A percentile compares a stretch with the other conserved stretches of the same genome.
phyloP scores from a whole-genome alignment of 805 yeast species.

The Saccharomycopsis fibuligera region DNA sequence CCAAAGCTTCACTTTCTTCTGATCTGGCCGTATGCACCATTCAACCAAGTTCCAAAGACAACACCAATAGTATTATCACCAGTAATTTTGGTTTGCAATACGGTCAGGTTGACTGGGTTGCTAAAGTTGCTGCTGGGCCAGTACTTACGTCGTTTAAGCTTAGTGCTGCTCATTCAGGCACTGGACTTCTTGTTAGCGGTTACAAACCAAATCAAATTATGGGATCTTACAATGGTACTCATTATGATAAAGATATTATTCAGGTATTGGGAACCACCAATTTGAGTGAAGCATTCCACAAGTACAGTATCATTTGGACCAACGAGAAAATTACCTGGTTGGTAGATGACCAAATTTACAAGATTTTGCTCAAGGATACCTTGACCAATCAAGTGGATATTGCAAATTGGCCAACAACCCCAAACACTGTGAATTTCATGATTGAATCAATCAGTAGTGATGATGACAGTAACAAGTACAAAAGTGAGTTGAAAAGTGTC shows the following conservation, averaged over 20 bases:
- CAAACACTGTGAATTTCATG: slow-evolving; percentile 19
- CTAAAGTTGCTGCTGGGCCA: slow-evolving; percentile 12
- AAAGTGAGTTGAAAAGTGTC: slow-evolving; percentile 5
- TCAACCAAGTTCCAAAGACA: too few relatives aligned
- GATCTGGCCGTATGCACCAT: too few relatives aligned
- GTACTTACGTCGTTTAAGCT: slow-evolving; percentile 15
- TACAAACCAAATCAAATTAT: slow-evolving; percentile 7
- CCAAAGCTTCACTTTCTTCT: background rate
- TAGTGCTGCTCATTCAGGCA: slow-evolving; percentile 16
- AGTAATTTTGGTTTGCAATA: slow-evolving; percentile 14
- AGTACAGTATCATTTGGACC: slow-evolving; percentile 13
- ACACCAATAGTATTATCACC: too few relatives aligned
- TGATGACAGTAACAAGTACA: background rate
- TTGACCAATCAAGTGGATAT: slow-evolving; percentile 18
- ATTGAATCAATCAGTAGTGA: slow-evolving; percentile 11
- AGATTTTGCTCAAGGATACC: background rate
- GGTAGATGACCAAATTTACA: slow-evolving; percentile 26
- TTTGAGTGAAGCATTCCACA: slow-evolving; percentile 13
- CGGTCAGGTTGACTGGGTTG: slow-evolving; percentile 14
- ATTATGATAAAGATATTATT: slow-evolving; percentile 12
- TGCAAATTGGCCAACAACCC: slow-evolving; percentile 21
- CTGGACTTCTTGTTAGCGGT: slow-evolving; percentile 13
- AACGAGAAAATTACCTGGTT: slow-evolving; percentile 19
- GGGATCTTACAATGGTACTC: slow-evolving; percentile 16
- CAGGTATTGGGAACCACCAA: slow-evolving; percentile 2